Base-by-base conservation (phyloP, 2,329 filamentous ascomycete genomes). In the Sporothrix curviconia region DNA sequence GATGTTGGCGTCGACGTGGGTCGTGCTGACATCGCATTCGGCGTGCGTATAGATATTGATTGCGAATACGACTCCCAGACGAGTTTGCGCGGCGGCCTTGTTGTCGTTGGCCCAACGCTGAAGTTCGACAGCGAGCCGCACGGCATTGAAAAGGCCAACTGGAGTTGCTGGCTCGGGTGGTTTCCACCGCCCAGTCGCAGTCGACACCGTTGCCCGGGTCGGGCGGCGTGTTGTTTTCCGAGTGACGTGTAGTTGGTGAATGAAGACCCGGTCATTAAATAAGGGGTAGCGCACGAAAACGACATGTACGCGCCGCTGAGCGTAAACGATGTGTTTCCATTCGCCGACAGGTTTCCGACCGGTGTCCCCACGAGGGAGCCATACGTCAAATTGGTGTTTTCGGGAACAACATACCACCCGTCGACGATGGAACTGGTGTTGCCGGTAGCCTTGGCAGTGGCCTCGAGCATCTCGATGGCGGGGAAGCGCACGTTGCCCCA, bases 401-500 rank as follows among this genome's bases (percentile, higher is more conserved):
- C 11, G 40, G 36, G 19, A 15, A 57, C 34, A 28, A 14, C n/a
- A 1, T 50, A 28, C 42, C 53, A 59, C 7, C 44, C 22, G 36
- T 37, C 40, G 3, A 19, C 17, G 37, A n/a, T n/a, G n/a, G n/a
- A n/a, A n/a, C 24, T 44, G 22, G 1, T 17, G 39, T 9, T 39
- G 19, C 42, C 42, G 3, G 42, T 24, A 4, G 42, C 22, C 22
- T 9, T 28, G 22, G 30, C 24, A 17, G 9, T 24, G 3, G 17
- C 30, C 25, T 60, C 59, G 14, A 60, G 52, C 12, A 7, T 3
- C 47, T 58, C 59, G 24, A 60, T 36, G 39, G 42, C 25, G 2
- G 59, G 59, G 7, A 61, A 28, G 8, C 56, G 56, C 4, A 57
- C n/a, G 43, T 59, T 61, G 32, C 59, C 59, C 59, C 59, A 61